A percentile compares a stretch with the other conserved stretches of the same genome.
These are phyloP conservation scores for Podospora tetraspora DNA, from an alignment of 495 filamentous ascomycete genomes.

Conservation along the genomic window DNA sequence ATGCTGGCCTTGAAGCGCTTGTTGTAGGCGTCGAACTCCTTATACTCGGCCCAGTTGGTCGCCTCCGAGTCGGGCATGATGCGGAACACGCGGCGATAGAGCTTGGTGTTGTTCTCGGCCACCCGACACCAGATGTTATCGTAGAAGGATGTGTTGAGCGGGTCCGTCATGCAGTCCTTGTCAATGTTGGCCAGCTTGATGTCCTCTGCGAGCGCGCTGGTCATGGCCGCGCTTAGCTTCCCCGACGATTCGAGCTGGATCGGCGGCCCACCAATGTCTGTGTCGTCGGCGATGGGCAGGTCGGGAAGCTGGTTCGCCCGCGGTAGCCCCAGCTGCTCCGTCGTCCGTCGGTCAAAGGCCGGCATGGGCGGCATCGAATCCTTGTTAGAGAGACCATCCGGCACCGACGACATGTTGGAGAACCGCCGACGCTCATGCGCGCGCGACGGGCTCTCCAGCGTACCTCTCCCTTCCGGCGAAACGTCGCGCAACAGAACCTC, in stretches of 20 bases:
- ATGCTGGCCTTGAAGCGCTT: slow-evolving; percentile 70
- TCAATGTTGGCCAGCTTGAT: slow-evolving; percentile 53
- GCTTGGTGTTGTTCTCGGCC: slow-evolving; percentile 88
- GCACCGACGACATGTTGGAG: slow-evolving; percentile 11
- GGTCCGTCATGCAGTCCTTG: slow-evolving; percentile 65
- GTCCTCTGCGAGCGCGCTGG: slow-evolving; percentile 58
- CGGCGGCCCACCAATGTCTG: slow-evolving; percentile 70
- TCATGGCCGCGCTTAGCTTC: slow-evolving; percentile 28
- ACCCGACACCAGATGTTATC: slow-evolving; percentile 82
- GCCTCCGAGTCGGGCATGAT: slow-evolving; percentile 96
- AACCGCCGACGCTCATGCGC: slow-evolving; percentile 25
- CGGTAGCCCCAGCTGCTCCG: slow-evolving; percentile 51
- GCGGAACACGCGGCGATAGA: slow-evolving; percentile 89
- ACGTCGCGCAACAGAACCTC: slow-evolving; percentile 62
- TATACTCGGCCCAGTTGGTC: slow-evolving; percentile 90
- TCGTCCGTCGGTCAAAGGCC: slow-evolving; percentile 44
- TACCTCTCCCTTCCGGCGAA: slow-evolving; percentile 56
- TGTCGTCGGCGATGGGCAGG: slow-evolving; percentile 64
- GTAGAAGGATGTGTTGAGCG: slow-evolving; percentile 75
- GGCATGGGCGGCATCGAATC: slow-evolving; percentile 48
- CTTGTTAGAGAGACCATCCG: slow-evolving; percentile 31
- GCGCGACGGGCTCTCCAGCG: slow-evolving; percentile 44
- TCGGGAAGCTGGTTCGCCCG: slow-evolving; percentile 61
- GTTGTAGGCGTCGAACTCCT: slow-evolving; percentile 73
- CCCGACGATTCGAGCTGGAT: slow-evolving; percentile 39